Base-by-base conservation (phyloP, 768 basidiomycete genomes). In the Xerocomellus chrysenteron region DNA sequence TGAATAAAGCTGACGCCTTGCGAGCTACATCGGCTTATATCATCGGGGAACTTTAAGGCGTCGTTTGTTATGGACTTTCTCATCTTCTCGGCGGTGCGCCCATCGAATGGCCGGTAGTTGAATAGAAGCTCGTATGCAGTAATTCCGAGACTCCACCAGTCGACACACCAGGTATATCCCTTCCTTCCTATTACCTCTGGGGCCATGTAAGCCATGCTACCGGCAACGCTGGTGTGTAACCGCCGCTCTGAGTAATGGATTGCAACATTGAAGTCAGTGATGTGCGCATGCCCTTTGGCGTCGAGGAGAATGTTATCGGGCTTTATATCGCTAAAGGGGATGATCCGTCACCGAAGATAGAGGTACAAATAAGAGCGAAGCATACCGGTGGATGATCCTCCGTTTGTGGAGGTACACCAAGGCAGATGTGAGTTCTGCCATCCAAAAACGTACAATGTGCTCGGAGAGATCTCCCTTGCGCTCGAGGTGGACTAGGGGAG, bases 171-270 rank as follows among this genome's bases (percentile, higher is more conserved):
- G 4, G 90, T 89, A 72, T 99, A 99, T 16, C 97, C 97, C 66
- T 86, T 88, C 67, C 90, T 87, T 50, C 83, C 84, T 43, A 98
- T 80, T n/a, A 99, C 89, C 72, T 99, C 94, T 0, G 96, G 95
- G 11, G 95, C 95, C 97, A 99, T 99, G 75, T 99, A 99, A 0
- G 97, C 96, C 93, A 99, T 95, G 67, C 92, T 94, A 4, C 97
- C 97, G 8, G 97, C 96, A 16, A 99, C 90, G 57, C 92, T 93
- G 0, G 92, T 94, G 72, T 98, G 88, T 58, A 90, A 67, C 36
- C 95, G 83, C 50, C 88, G 81, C 57, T 92, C 90, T 12, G 95
- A 96, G 70, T 94, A 98, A 72, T 98, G 96, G 9, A 98, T 96
- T 24, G 96, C 97, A 62, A 99, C 94, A 67, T 99, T 99, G 78